Evolutionary conservation across 345 rosid species (phyloP).

Genomic region (Citrus hindsii): DNA sequence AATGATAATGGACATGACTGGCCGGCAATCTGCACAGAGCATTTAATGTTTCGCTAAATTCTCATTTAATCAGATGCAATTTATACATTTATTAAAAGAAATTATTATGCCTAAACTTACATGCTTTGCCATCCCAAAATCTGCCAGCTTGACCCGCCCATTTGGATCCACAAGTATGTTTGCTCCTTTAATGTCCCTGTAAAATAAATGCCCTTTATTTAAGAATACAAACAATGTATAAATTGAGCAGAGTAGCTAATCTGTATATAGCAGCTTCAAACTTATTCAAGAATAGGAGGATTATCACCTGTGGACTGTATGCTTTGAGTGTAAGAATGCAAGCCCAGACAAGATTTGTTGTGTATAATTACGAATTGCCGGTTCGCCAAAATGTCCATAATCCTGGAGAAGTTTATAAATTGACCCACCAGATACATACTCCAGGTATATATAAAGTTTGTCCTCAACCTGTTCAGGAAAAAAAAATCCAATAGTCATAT

Average conservation of each 20-base stretch:
- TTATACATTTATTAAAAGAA: neutral
- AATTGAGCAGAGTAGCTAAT: neutral
- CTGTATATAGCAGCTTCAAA: neutral
- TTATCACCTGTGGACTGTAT: constrained; percentile 66
- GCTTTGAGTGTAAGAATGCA: constrained; percentile 62
- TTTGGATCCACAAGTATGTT: constrained; percentile 71
- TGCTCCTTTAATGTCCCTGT: constrained; percentile 84
- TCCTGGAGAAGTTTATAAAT: constrained; percentile 79
- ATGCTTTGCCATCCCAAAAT: constrained; percentile 91
- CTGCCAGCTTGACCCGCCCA: constrained; percentile 78
- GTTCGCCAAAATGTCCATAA: constrained; percentile 67
- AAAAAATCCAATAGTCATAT: constrained; percentile 1
- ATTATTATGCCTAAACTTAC: constrained; percentile 37
- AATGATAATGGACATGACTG: constrained; percentile 75
- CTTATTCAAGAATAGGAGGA: neutral
- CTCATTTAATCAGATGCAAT: neutral
- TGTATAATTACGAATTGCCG: constrained; percentile 66
- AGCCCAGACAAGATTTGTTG: constrained; percentile 78
- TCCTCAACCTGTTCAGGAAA: constrained; percentile 50
- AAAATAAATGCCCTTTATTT: constrained; percentile 11
- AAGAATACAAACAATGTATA: neutral
- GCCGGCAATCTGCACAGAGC: constrained; percentile 61
- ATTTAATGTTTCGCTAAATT: neutral
- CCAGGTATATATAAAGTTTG: constrained; percentile 64
- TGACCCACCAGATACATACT: constrained; percentile 82